phyloP scores from a whole-genome alignment of 345 rosid species.

The Raphanus raphanistrum region DNA sequence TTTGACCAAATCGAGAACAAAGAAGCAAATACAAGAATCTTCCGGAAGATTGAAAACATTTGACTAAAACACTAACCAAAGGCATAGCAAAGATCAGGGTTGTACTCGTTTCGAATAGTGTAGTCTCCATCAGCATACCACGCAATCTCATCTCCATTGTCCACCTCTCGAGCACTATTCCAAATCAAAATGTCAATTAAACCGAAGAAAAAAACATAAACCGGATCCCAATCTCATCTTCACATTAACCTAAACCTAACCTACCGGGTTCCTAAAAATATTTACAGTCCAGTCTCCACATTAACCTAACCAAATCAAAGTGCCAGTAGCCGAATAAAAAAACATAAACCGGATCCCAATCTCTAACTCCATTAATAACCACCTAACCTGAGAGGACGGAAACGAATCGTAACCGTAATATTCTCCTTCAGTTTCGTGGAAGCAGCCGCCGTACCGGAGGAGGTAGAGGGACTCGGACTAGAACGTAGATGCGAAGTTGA shows the following conservation, averaged over 20 bases:
- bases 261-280: constrained; percentile 26
- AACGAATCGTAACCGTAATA: constrained; percentile 77
- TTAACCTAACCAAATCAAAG: neutral
- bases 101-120: constrained; percentile 71
- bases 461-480: constrained; percentile 42
- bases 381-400: constrained; percentile 78
- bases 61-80: constrained; percentile 69
- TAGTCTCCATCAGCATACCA: constrained; percentile 86
- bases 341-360: constrained; percentile 11
- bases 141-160: constrained; percentile 77
- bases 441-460: constrained; percentile 18
- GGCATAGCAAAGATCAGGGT: constrained; percentile 65
- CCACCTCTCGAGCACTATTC: constrained; percentile 65
- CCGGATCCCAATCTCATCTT: neutral
- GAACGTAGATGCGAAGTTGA: constrained; percentile 35
- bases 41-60: no score
- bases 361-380: neutral
- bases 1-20: constrained; percentile 9
- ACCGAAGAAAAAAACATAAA: no score
- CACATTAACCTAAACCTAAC: constrained; percentile 38
- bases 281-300: neutral
- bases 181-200: constrained; percentile 19
- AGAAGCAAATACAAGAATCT: constrained; percentile 6
- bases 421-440: constrained; percentile 58
- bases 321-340: constrained; percentile 21